These are phyloP conservation scores for Eucalyptus erythrocorys DNA, from an alignment of 345 rosid genomes.

Conservation along the genomic window DNA sequence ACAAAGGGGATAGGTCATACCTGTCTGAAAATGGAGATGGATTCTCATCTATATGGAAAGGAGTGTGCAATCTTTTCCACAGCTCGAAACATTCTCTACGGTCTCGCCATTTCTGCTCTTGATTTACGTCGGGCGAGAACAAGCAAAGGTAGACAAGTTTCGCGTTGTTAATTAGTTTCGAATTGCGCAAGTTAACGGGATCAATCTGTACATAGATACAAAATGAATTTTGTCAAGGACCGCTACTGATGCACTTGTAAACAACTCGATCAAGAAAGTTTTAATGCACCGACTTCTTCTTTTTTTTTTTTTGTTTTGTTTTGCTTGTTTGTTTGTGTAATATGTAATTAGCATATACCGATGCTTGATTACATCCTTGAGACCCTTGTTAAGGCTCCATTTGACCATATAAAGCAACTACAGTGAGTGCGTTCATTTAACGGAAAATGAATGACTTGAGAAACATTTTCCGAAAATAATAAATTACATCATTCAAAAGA, in stretches of 20 bases:
- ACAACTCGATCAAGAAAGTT: not conserved
- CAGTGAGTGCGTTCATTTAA: no score
- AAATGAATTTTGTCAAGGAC: not conserved
- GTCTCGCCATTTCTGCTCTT: not conserved
- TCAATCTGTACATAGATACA: not conserved
- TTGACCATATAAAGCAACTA: not conserved
- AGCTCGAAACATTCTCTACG: not conserved
- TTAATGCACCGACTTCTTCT: no score
- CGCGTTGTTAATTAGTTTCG: not conserved
- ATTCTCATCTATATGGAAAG: not conserved
- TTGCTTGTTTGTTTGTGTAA: no score
- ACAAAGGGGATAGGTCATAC: no score
- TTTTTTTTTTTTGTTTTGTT: no score
- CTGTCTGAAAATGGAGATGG: not conserved
- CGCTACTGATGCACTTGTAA: not conserved
- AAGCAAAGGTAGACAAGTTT: not conserved
- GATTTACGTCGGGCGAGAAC: not conserved
- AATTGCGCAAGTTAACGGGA: not conserved
- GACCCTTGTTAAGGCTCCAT: not conserved
- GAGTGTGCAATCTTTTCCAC: not conserved
- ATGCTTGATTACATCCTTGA: not conserved
- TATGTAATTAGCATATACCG: not conserved
- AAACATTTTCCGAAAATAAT: no score
- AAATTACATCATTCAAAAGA: no score
- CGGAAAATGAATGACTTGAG: no score